phyloP scores from a whole-genome alignment of 192 early-diverging fungal species.

The Entomortierella chlamydospora region DNA sequence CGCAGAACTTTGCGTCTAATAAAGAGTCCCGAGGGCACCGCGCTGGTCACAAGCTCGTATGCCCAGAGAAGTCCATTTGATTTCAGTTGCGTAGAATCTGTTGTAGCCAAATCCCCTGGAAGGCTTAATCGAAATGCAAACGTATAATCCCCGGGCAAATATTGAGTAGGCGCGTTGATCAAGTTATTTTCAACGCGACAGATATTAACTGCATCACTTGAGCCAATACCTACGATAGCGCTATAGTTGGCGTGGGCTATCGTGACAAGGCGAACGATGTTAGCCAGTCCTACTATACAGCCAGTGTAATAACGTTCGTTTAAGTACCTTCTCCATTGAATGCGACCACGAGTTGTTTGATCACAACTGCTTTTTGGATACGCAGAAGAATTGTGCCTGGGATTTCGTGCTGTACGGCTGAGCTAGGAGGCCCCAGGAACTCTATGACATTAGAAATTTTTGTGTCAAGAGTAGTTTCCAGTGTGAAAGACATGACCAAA shows the following conservation, averaged over 20 bases:
- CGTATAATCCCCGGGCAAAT: constrained; percentile 16
- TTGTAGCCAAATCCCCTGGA: constrained; percentile 24
- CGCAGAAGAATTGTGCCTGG: constrained; percentile 20
- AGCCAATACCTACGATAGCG: neutral
- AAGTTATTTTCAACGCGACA: constrained; percentile 5
- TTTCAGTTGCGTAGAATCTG: constrained; percentile 3
- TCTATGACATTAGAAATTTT: constrained; percentile 30
- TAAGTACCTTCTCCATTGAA: constrained; percentile 35
- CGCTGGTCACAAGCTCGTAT: constrained; percentile 10
- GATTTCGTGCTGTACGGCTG: constrained; percentile 12
- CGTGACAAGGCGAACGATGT: too few species aligned
- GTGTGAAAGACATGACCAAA: constrained; percentile 17
- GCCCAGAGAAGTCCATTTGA: constrained; percentile 2
- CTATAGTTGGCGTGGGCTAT: constrained; percentile 6
- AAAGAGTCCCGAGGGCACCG: constrained; percentile 16
- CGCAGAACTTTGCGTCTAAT: constrained; percentile 9
- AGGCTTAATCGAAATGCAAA: constrained; percentile 15
- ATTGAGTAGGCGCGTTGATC: constrained; percentile 13
- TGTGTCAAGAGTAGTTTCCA: constrained; percentile 30
- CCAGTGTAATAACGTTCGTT: too few species aligned
- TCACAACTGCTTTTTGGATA: constrained; percentile 28
- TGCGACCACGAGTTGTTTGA: constrained; percentile 30
- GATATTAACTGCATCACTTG: constrained; percentile 14
- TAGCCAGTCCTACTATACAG: too few species aligned
- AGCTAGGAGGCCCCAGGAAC: constrained; percentile 30